A percentile compares a stretch with the other conserved stretches of the same genome.
phyloP scores from a whole-genome alignment of 257 asterid species.

The Gynochthodes officinalis region DNA sequence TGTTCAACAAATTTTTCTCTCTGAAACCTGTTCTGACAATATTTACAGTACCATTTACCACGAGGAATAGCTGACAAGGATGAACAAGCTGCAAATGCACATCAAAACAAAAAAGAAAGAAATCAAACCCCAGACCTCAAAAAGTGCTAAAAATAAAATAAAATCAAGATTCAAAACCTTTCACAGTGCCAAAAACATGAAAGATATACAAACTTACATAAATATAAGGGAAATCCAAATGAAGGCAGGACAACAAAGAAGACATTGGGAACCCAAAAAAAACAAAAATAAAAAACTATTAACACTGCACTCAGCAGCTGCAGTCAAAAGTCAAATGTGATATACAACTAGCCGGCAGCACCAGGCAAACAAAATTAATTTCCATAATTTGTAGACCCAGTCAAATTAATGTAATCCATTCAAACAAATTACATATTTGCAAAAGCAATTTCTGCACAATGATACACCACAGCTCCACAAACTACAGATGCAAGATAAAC shows the following conservation, averaged over 20 bases:
- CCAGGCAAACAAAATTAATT: neutral
- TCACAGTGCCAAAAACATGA: neutral
- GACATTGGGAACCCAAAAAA: neutral
- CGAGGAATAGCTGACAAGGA: slow-evolving; percentile 68
- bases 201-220: neutral
- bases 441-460: neutral
- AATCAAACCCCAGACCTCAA: neutral
- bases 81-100: slow-evolving; percentile 76
- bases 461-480: neutral
- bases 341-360: neutral
- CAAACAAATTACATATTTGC: neutral
- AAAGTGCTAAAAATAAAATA: neutral
- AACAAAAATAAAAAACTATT: neutral
- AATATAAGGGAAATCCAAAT: neutral
- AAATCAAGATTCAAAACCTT: neutral
- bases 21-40: slow-evolving; percentile 87
- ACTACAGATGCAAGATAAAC: neutral
- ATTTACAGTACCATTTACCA: slow-evolving; percentile 96
- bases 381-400: neutral
- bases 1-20: slow-evolving; percentile 70
- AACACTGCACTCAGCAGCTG: neutral
- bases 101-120: slow-evolving; percentile 14
- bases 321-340: neutral
- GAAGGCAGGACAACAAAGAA: neutral
- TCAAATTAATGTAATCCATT: neutral